Evolutionary conservation across 306 rosid species (phyloP), one percentile per base, ranked within the genome.

Genomic region (Macrotyloma uniflorum): DNA sequence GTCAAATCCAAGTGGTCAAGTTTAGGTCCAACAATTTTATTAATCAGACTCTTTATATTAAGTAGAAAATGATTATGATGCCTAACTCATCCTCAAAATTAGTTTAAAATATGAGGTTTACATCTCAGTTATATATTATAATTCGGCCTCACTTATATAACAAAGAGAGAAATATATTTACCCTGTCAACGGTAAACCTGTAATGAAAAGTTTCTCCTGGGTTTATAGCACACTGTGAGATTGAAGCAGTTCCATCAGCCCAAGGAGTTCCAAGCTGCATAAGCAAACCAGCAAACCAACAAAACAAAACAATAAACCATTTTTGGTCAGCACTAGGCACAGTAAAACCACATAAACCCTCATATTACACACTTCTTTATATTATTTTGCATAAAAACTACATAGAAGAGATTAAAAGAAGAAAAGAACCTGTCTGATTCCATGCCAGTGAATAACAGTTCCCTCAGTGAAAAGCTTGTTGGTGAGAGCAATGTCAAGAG

Each of bases 191-290:
- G 32, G 8, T 55, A 88, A 87, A 94, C 32, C 86, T 84, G 53
- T 94, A 94, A 1, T 58, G 36, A 63, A 83, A 94, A 8, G 93
- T 88, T 20, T 92, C 97, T 13, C 98, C 96, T 2, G 98, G 96
- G 68, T 90, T 87, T 59, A 92, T 89, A 23, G 90, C 89, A 75
- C 98, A 94, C 77, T 94, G 98, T 0, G 97, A 92, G 35, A 94
- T 90, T 28, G 91, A 81, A 22, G 98, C 96, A 36, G 96, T 94
- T 45, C 97, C 98, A 79, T 92, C 97, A 0, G 97, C 98, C 98
- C 98, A 92, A 1, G 98, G 96, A 10, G 91, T 92, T 43, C 91
- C 96, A 6, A 69, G 1, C 89, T 93, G 81, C 8, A 57, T 4
- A 79, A 1, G 36, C 0, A 3, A 40, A 40, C 3, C 14, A 40